Percentiles rank a stretch among this genome's conserved stretches.
Conservation (phyloP, 169 alveolate species). For the Pseudocohnilembus persalinus region DNA sequence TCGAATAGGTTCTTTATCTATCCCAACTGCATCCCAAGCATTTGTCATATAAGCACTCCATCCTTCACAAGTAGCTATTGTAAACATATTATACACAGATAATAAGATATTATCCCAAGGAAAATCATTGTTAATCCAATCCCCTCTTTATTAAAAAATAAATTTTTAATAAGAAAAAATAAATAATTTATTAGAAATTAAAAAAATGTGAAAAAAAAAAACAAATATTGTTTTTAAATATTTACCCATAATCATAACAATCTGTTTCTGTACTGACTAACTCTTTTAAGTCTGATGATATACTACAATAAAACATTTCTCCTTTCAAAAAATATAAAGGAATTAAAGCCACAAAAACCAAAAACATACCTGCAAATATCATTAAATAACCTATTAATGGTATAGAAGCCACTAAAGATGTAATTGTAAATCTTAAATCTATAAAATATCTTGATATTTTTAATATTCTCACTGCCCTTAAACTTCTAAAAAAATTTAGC, state of each 20-base stretch:
- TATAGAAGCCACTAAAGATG: slow-evolving; percentile 15
- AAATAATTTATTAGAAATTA: too few species aligned
- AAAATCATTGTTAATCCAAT: slow-evolving; percentile 29
- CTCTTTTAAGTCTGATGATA: background rate
- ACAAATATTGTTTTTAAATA: too few species aligned
- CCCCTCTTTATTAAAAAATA: too few species aligned
- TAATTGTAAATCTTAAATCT: slow-evolving; percentile 26
- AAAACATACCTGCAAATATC: slow-evolving; percentile 22
- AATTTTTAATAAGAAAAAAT: too few species aligned
- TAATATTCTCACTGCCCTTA: slow-evolving; percentile 40
- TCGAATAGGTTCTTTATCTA: slow-evolving; percentile 5
- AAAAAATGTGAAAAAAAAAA: too few species aligned
- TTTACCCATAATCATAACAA: slow-evolving; percentile 35
- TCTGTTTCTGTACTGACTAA: slow-evolving; percentile 29
- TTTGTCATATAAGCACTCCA: slow-evolving; percentile 21
- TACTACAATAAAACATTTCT: slow-evolving; percentile 19
- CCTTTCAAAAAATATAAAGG: slow-evolving; percentile 57
- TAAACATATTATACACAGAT: slow-evolving; percentile 21
- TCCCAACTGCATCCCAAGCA: slow-evolving; percentile 36
- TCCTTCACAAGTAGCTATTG: slow-evolving; percentile 40
- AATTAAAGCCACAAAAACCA: slow-evolving; percentile 34
- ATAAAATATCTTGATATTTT: slow-evolving; percentile 7
- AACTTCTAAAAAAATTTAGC: slow-evolving; percentile 19
- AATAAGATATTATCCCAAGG: slow-evolving; percentile 26
- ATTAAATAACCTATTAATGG: slow-evolving; percentile 25